Evolutionary conservation across 2,329 filamentous ascomycete species (phyloP), one percentile per base, ranked within the genome.

Genomic region (Xylaria sp.): DNA sequence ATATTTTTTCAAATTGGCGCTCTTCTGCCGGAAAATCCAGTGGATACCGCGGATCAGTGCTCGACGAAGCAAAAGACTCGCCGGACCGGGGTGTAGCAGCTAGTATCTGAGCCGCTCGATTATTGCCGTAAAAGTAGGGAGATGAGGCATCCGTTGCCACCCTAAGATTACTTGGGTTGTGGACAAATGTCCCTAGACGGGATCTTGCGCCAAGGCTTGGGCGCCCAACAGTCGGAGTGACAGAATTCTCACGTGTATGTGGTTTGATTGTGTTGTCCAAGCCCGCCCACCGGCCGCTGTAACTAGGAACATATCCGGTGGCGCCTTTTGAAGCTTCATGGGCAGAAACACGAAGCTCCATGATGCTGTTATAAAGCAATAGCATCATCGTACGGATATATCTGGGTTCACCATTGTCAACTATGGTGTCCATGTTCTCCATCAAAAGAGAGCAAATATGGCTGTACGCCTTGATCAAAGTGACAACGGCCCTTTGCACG

Each of bases 1-100:
- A 96, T 21, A 97, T 92, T 63, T 83, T 86, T 65, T 96, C 93
- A 67, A 97, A 97, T 27, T 88, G 84, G 15, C 85, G 84, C 68
- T 96, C 92, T 65, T 96, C 92, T 66, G 92, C 90, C 2, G 84
- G 85, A 51, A 88, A 85, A 52, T 92, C 90, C 9, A 79, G 83
- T 44, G 86, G 81, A 43, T 83, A 82, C 41, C 83, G 80, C 29
- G 80, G 78, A 55, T 81, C 75, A 11, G 74, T 77, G 58, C 81
- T 80, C 3, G 81, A 79, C 0, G 88, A 87, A 1, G 81, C 83
- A 73, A 95, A 96, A 0, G 91, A 92, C 70, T 96, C 92, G 43
- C 89, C 90, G 7, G 92, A 96, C 23, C 91, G 87, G 46, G 92
- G 92, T 0, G 92, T 96, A n/a, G 83, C 83, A 65, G 78, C 87